Evolutionary conservation across 2,329 filamentous ascomycete species (phyloP), one percentile per base, ranked within the genome.

Genomic region (Aspergillus fructus): DNA sequence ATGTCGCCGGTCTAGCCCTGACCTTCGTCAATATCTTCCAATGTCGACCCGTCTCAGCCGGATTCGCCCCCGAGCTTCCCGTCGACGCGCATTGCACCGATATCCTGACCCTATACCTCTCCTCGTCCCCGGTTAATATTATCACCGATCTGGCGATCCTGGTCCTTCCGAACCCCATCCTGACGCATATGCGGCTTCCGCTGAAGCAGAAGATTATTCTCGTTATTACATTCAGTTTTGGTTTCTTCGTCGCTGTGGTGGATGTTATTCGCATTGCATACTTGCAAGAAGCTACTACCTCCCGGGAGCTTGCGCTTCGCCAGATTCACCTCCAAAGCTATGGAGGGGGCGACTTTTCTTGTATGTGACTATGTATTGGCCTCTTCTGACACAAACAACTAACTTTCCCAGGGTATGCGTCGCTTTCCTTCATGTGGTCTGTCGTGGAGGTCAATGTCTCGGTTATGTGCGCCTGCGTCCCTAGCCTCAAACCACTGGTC

Each of bases 231-330:
- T 97, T 97, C 70, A 84, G 88, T 53, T 84, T 96, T 55, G 93
- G 93, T 66, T 85, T 93, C 54, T 96, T 97, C 64, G 90, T 96
- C 45, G 88, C 91, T 1, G 82, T 94, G 3, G 89, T 97, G 49
- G 92, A 96, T 70, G 91, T 97, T 4, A 82, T 97, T 34, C 84
- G 93, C 48, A 93, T 97, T 61, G 93, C 91, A 65, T 96, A 96
- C 70, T 81, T 97, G 34, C 92, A 97, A 69, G 84, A 86, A 60
- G 91, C 91, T 4, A 79, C 76, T 68, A 62, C 76, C 70, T 63
- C 77, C 75, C 68, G 68, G 27, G 61, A 65, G 41, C 37, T 70
- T 7, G 62, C 63, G 4, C 41, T 71, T 6, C 60, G 66, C 23
- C 61, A 64, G 8, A 56, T 73, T 52, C 68, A 68, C 49, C 58